These are phyloP conservation scores for Penicillium verrucosum DNA, from an alignment of 2,329 filamentous ascomycete species.

Conservation along the genomic window DNA sequence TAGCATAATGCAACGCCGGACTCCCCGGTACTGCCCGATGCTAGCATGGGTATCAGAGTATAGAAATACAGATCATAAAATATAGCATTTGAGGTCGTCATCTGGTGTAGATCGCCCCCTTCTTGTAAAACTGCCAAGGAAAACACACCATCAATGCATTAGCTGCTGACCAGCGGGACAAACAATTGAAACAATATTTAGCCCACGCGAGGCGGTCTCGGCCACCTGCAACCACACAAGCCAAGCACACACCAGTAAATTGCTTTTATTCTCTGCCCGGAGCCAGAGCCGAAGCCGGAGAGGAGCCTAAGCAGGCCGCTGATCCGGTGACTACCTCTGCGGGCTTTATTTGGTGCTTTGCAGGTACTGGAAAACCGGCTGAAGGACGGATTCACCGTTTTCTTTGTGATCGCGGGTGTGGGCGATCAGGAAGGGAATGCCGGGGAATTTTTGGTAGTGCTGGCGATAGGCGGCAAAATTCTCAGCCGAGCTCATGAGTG, in stretches of 20 bases:
- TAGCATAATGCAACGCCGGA: conserved; percentile 15
- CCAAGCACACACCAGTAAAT: conserved; percentile 6
- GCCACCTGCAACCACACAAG: conserved; percentile 16
- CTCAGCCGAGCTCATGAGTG: conserved; percentile 29
- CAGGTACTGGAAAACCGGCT: conserved; percentile 29
- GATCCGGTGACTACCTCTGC: neutral
- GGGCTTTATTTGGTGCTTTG: conserved; percentile 2
- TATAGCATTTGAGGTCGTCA: conserved; percentile 4
- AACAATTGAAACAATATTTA: conserved; percentile 5
- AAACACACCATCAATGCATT: conserved; percentile 1
- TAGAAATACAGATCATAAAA: conserved; percentile 16
- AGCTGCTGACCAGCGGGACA: neutral
- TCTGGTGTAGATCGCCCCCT: neutral
- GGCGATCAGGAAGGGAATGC: conserved; percentile 40
- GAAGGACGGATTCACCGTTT: conserved; percentile 27
- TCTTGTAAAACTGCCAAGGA: neutral
- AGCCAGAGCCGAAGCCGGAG: neutral
- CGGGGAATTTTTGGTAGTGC: conserved; percentile 31
- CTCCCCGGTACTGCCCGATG: conserved; percentile 17
- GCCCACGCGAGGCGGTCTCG: neutral
- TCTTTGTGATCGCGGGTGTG: conserved; percentile 36
- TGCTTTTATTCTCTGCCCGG: conserved; percentile 5
- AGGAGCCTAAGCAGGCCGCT: neutral
- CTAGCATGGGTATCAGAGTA: conserved; percentile 23
- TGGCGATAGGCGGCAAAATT: conserved; percentile 39